A percentile compares a stretch with the other conserved stretches of the same genome.
Evolutionary conservation across 2,329 filamentous ascomycete genomes (phyloP).

Genomic region (Botryosphaeria agaves): DNA sequence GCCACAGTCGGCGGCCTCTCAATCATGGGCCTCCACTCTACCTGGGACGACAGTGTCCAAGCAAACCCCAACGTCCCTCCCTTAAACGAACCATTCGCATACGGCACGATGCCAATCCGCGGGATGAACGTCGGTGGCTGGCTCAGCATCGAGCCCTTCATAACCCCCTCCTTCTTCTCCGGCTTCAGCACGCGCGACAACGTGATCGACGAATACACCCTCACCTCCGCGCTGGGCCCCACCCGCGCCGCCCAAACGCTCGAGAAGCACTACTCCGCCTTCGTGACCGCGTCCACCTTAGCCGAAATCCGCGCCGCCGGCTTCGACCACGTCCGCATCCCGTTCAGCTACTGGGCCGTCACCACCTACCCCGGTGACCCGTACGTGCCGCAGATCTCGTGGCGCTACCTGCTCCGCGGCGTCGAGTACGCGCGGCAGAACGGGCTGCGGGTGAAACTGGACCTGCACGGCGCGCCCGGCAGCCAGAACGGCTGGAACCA

Average conservation of each 20-base stretch:
- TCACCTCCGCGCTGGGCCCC: slow-evolving; percentile 52
- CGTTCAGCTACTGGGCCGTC: slow-evolving; percentile 90
- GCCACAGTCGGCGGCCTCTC: slow-evolving; percentile 72
- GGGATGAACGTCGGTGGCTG: slow-evolving; percentile 91
- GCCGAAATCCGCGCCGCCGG: slow-evolving; percentile 71
- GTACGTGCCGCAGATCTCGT: slow-evolving; percentile 72
- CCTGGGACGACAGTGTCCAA: slow-evolving; percentile 67
- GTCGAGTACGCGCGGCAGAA: slow-evolving; percentile 93
- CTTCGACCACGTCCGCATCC: slow-evolving; percentile 92
- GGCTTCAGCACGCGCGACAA: slow-evolving; percentile 41
- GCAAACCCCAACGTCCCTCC: slow-evolving; percentile 69
- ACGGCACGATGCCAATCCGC: slow-evolving; percentile 60
- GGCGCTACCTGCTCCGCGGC: slow-evolving; percentile 80
- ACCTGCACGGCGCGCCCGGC: slow-evolving; percentile 80
- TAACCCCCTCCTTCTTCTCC: slow-evolving; percentile 79
- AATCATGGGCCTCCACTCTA: slow-evolving; percentile 70
- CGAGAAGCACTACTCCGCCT: slow-evolving; percentile 85
- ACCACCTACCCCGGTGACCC: slow-evolving; percentile 71
- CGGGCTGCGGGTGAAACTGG: slow-evolving; percentile 80
- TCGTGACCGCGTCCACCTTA: slow-evolving; percentile 74
- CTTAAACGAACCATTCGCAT: slow-evolving; percentile 61
- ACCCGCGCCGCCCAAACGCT: slow-evolving; percentile 45
- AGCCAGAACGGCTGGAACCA: slow-evolving; percentile 98
- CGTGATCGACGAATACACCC: slow-evolving; percentile 78
- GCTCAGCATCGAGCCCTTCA: slow-evolving; percentile 88